A percentile compares a stretch with the other conserved stretches of the same genome.
These are phyloP conservation scores for Trichoderma pleuroti DNA, from an alignment of 2,329 filamentous ascomycete genomes.

Conservation along the genomic window DNA sequence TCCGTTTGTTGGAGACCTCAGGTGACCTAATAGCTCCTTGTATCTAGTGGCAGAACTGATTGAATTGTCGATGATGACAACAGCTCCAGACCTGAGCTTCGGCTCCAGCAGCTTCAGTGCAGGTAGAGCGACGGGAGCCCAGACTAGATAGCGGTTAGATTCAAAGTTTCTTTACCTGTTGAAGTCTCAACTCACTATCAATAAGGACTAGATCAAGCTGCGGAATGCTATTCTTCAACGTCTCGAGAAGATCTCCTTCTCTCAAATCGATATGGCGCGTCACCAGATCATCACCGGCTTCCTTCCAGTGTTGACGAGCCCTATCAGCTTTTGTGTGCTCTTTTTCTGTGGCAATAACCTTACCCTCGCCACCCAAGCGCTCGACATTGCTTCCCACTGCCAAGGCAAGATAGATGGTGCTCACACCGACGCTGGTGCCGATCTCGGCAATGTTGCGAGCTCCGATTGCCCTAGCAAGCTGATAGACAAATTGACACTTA, in stretches of 20 bases:
- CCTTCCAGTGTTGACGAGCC: slow-evolving; percentile 53
- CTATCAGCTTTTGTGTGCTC: slow-evolving; percentile 50
- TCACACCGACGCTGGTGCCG: slow-evolving; percentile 60
- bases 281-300: slow-evolving; percentile 48
- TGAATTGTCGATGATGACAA: slow-evolving; percentile 51
- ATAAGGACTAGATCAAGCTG: slow-evolving; percentile 57
- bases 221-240: slow-evolving; percentile 39
- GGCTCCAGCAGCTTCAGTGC: slow-evolving; percentile 48
- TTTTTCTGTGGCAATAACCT: slow-evolving; percentile 59
- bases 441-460: slow-evolving; percentile 57
- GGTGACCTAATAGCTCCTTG: slow-evolving; percentile 45
- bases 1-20: slow-evolving; percentile 43
- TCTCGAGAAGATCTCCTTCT: slow-evolving; percentile 56
- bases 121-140: slow-evolving; percentile 53
- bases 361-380: slow-evolving; percentile 24
- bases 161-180: no score
- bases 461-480: slow-evolving; percentile 46
- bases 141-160: slow-evolving; percentile 40
- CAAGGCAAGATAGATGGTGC: slow-evolving; percentile 60
- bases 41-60: slow-evolving; percentile 40
- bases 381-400: slow-evolving; percentile 49
- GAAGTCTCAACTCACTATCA: slow-evolving; percentile 50
- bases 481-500: slow-evolving; percentile 56
- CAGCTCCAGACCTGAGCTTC: slow-evolving; percentile 43
- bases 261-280: slow-evolving; percentile 52